Evolutionary conservation across 2,329 filamentous ascomycete species (phyloP).

Genomic region (Fusarium bulbicola): DNA sequence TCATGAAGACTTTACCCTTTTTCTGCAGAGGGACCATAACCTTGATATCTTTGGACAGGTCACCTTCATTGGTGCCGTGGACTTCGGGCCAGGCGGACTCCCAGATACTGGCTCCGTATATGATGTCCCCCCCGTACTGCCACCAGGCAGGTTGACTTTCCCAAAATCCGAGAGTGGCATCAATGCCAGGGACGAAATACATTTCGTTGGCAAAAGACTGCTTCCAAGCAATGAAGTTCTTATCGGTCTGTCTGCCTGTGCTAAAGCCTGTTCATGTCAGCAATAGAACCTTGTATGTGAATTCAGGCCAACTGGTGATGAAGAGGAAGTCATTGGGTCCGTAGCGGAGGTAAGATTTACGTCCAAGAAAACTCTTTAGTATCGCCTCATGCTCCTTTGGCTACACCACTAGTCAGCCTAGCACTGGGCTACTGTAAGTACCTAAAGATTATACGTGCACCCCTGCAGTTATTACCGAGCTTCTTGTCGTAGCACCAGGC

Average conservation of each 20-base stretch:
- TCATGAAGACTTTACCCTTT: background rate
- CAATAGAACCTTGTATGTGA: background rate
- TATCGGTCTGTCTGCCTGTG: background rate
- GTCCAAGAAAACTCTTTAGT: background rate
- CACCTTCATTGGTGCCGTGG: background rate
- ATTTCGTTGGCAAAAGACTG: background rate
- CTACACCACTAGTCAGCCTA: background rate
- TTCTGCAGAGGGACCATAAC: background rate
- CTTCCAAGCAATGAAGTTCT: background rate
- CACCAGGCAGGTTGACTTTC: background rate
- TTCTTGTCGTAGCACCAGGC: background rate
- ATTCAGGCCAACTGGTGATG: background rate
- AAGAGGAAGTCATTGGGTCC: background rate
- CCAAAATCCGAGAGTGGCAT: background rate
- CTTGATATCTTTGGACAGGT: background rate
- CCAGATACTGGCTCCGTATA: background rate
- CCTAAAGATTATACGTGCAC: background rate
- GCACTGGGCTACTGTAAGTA: background rate
- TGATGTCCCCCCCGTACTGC: background rate
- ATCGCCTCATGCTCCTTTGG: background rate
- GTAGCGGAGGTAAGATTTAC: background rate
- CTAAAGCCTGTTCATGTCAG: background rate
- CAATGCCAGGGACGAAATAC: background rate
- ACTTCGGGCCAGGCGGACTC: background rate
- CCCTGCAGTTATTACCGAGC: background rate